These are phyloP conservation scores for Multifurca ochricompacta DNA, from an alignment of 768 basidiomycete genomes.

Conservation along the genomic window DNA sequence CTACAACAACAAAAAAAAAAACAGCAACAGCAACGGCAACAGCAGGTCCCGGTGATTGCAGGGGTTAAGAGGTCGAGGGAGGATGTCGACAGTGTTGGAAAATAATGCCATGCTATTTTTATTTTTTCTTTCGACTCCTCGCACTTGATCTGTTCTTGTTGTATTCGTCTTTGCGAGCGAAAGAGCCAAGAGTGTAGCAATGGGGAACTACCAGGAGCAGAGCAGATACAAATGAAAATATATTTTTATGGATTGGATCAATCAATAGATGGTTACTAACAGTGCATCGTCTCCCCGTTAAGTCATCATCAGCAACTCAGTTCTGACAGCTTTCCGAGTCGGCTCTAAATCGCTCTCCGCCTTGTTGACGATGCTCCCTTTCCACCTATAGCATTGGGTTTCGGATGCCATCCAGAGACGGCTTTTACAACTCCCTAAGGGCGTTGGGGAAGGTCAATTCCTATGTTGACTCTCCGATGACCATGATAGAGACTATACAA, in stretches of 20 bases:
- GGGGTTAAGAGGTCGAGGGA: slow-evolving; percentile 23
- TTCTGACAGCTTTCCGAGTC: not conserved
- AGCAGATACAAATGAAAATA: not conserved
- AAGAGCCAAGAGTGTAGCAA: not conserved
- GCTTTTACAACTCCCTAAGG: not conserved
- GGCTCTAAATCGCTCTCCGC: not conserved
- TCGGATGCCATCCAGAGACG: slow-evolving; percentile 17
- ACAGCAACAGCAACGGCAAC: slow-evolving; percentile 25
- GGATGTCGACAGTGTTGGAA: slow-evolving; percentile 6
- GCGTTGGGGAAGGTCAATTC: not conserved
- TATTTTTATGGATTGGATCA: not conserved
- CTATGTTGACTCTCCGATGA: not conserved
- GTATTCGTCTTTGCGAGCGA: not conserved
- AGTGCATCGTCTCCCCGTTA: not conserved
- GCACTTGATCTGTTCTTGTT: not conserved
- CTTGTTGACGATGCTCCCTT: slow-evolving; percentile 7
- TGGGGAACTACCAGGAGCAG: too few relatives aligned
- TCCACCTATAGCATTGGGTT: not conserved
- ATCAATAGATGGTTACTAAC: not conserved
- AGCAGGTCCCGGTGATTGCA: not conserved
- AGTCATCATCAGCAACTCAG: not conserved
- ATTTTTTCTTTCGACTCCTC: not conserved
- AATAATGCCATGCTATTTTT: not conserved
- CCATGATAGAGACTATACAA: not conserved
- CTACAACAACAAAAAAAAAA: too few relatives aligned